These are phyloP conservation scores for Pouteria glomerata DNA, from an alignment of 148 eudicot genomes.

Conservation along the genomic window DNA sequence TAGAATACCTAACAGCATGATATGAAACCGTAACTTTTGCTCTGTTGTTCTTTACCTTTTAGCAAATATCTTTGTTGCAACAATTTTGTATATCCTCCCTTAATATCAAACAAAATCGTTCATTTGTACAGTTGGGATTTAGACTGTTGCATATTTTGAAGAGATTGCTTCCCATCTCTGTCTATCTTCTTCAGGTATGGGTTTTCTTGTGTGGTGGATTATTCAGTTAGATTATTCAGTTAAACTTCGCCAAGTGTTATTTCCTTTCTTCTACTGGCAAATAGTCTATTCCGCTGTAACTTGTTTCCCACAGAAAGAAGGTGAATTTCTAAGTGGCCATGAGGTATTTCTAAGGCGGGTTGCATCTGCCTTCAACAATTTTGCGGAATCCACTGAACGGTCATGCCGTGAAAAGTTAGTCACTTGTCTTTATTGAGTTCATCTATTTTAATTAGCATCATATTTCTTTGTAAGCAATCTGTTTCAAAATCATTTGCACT, in stretches of 20 bases:
- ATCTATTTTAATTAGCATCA: background rate
- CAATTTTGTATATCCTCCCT: too few species aligned
- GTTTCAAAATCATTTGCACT: background rate
- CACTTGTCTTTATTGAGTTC: slow-evolving; percentile 2
- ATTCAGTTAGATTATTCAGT: background rate
- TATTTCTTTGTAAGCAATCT: background rate
- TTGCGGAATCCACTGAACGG: slow-evolving; percentile 89
- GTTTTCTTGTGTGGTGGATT: slow-evolving; percentile 7
- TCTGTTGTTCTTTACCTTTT: background rate
- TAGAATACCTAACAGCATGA: too few species aligned
- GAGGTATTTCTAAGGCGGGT: slow-evolving; percentile 74
- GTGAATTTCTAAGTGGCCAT: slow-evolving; percentile 85
- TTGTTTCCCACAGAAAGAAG: slow-evolving; percentile 68
- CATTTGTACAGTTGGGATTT: slow-evolving; percentile 61
- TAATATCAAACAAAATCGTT: too few species aligned
- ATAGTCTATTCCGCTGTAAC: background rate
- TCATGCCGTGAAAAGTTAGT: slow-evolving; percentile 81
- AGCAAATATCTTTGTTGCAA: background rate
- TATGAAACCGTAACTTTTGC: background rate
- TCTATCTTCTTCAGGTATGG: slow-evolving; percentile 82
- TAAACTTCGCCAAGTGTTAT: background rate
- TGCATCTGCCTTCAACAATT: slow-evolving; percentile 76
- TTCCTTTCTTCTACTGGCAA: background rate
- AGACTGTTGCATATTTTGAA: slow-evolving; percentile 90
- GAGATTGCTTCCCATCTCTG: slow-evolving; percentile 88